Evolutionary conservation across 345 rosid species (phyloP), one percentile per base, ranked within the genome.

Genomic region (Theobroma cacao): DNA sequence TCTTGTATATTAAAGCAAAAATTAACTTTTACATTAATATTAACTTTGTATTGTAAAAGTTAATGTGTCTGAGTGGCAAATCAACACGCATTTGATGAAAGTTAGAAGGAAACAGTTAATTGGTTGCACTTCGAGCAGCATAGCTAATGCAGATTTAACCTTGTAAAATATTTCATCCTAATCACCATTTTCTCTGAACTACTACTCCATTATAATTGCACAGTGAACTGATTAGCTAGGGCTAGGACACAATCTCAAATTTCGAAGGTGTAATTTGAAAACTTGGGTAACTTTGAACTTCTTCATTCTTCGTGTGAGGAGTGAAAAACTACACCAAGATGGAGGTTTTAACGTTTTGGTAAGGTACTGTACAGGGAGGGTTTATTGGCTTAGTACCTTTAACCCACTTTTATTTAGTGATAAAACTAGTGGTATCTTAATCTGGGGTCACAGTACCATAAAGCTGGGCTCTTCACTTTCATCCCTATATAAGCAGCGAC

Each of bases 401-500:
- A 12, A 45, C 0, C 50, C 50, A 3, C 15, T 0, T 45, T 47
- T 38, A 53, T 20, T 48, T 48, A 48, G 53, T 5, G 22, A 18
- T 52, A 1, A 45, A 61, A 63, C 33, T 17, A 63, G 7, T 64
- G 28, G 45, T 12, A 55, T 22, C 7, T n/a, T 24, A 36, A 38
- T 38, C 15, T 30, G 45, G 33, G 36, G 34, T 14, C 43, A 24
- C 17, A 73, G 40, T 15, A 5, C 55, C 36, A 61, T 17, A 61
- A 43, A 62, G n/a, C 5, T 41, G 33, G 7, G 24, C 67, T 47
- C 7, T 24, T 43, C 64, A 84, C 67, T 7, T 24, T 43, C 64
- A 84, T 61, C 74, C 53, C 58, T 75, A 79, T 66, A 65, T 56
- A 67, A 77, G 53, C 72, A 73, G 64, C 74, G 61, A 66, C 38